Evolutionary conservation across 306 rosid species (phyloP).

Genomic region (Potentilla sterilis): DNA sequence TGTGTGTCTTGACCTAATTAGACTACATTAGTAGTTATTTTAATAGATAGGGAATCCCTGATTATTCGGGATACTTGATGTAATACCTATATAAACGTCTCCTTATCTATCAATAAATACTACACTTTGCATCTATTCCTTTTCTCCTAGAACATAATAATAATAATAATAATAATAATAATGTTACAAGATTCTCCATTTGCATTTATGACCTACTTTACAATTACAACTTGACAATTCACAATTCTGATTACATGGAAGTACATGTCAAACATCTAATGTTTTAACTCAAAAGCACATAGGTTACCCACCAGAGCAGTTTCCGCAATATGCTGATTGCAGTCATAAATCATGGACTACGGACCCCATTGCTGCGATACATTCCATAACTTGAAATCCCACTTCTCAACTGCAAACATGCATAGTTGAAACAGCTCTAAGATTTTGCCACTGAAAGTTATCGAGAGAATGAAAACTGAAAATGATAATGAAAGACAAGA

Average conservation of each 20-base stretch:
- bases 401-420: conserved; percentile 44
- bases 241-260: neutral
- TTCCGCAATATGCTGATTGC: neutral
- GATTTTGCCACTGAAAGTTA: neutral
- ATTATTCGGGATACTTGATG: too few relatives aligned
- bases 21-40: too few relatives aligned
- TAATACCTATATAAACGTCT: too few relatives aligned
- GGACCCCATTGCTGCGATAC: conserved; percentile 18
- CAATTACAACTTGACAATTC: neutral
- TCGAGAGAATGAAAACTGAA: neutral
- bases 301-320: neutral
- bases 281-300: neutral
- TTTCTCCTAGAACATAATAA: too few relatives aligned
- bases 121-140: too few relatives aligned
- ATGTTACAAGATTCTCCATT: neutral
- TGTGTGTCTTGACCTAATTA: too few relatives aligned
- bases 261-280: neutral
- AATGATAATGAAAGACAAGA: neutral
- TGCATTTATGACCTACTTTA: neutral
- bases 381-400: conserved; percentile 40
- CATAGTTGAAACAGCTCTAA: conserved; percentile 1
- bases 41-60: too few relatives aligned
- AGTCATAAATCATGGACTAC: conserved; percentile 11
- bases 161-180: neutral
- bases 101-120: too few relatives aligned